Evolutionary conservation across 1,284 basidiomycete genomes (phyloP).

Genomic region (Athelia sp.): DNA sequence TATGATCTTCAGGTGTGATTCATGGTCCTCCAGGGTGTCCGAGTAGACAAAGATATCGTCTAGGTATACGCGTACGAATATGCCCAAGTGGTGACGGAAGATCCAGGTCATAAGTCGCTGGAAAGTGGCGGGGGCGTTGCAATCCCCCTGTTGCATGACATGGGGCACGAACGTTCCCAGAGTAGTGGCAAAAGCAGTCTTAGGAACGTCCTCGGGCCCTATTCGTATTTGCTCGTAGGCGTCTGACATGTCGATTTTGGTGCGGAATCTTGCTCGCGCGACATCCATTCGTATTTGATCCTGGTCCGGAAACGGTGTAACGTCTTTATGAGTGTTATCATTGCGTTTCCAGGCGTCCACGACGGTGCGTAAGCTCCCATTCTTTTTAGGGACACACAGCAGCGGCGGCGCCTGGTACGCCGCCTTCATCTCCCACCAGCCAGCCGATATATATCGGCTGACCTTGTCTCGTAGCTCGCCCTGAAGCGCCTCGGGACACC

Average conservation of each 20-base stretch:
- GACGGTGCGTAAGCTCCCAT: conserved; percentile 25
- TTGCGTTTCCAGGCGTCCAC: conserved; percentile 28
- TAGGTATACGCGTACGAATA: conserved; percentile 16
- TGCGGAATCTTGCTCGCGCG: conserved; percentile 16
- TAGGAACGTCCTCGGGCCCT: conserved; percentile 9
- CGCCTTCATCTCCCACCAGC: conserved; percentile 23
- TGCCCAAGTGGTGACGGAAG: conserved; percentile 12
- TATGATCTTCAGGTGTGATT: conserved; percentile 13
- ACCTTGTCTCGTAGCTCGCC: conserved; percentile 22
- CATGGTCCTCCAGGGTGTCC: conserved; percentile 15
- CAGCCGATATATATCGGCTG: conserved; percentile 18
- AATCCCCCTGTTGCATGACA: conserved; percentile 30
- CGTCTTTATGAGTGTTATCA: conserved; percentile 29
- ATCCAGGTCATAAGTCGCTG: conserved; percentile 19
- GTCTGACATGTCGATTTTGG: conserved; percentile 29
- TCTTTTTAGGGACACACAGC: conserved; percentile 30
- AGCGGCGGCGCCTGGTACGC: conserved; percentile 23
- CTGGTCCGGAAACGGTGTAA: conserved; percentile 33
- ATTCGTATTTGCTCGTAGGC: conserved; percentile 23
- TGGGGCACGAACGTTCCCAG: conserved; percentile 20
- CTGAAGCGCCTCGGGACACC: conserved; percentile 20
- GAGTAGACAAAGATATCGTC: conserved; percentile 18
- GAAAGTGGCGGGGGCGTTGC: conserved; percentile 22
- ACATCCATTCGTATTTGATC: conserved; percentile 27
- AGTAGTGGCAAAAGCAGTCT: conserved; percentile 16